Evolutionary conservation across 768 basidiomycete genomes (phyloP).

Genomic region (Pleurotus salmoneostramineus): DNA sequence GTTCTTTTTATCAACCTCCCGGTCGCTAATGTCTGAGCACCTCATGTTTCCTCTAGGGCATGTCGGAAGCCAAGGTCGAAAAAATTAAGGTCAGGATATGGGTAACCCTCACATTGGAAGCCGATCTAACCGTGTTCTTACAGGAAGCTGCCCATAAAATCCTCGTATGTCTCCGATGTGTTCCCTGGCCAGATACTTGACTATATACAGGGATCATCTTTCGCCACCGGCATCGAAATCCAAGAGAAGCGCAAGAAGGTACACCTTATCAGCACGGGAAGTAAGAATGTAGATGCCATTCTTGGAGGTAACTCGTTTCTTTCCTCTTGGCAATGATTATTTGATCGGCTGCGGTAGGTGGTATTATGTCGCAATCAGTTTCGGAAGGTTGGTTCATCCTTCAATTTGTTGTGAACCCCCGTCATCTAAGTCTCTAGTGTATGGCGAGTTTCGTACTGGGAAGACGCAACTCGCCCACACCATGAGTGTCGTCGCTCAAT

Average conservation of each 20-base stretch:
- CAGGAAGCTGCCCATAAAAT: slow-evolving; percentile 92
- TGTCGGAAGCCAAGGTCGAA: slow-evolving; percentile 96
- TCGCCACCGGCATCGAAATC: slow-evolving; percentile 89
- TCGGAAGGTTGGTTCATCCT: slow-evolving; percentile 62
- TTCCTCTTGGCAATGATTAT: background rate
- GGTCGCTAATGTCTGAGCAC: background rate
- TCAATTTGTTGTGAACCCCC: background rate
- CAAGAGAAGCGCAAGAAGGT: slow-evolving; percentile 83
- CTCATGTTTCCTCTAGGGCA: slow-evolving; percentile 50
- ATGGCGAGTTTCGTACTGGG: slow-evolving; percentile 94
- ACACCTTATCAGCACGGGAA: slow-evolving; percentile 84
- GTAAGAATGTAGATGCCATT: slow-evolving; percentile 86
- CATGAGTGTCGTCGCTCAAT: slow-evolving; percentile 86
- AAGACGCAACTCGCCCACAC: slow-evolving; percentile 97
- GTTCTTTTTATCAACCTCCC: slow-evolving; percentile 30
- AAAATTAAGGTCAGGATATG: slow-evolving; percentile 74
- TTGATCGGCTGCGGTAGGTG: slow-evolving; percentile 44
- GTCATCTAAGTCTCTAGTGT: slow-evolving; percentile 47
- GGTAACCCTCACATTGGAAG: background rate
- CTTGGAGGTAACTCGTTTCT: slow-evolving; percentile 59
- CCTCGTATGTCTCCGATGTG: slow-evolving; percentile 40
- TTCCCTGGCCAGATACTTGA: slow-evolving; percentile 1
- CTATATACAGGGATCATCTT: slow-evolving; percentile 72
- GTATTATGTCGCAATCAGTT: slow-evolving; percentile 89
- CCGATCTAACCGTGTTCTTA: background rate